Evolutionary conservation across 1,139 yeast species (phyloP).

Genomic region (Kodamaea alishanica): DNA sequence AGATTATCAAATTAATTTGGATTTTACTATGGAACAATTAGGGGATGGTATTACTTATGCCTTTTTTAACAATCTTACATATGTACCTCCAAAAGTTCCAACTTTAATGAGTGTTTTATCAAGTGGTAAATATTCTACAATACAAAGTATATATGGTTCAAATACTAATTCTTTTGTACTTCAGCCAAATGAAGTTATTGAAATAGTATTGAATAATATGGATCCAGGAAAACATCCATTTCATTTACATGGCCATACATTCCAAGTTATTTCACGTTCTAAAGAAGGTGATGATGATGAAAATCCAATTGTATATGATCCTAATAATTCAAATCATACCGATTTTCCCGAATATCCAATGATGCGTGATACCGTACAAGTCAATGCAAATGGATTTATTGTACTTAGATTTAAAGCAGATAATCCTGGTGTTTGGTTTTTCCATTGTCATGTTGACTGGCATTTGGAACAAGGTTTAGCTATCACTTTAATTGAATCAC

Average conservation of each 20-base stretch:
- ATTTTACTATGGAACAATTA: constrained; percentile 62
- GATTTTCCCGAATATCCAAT: constrained; percentile 60
- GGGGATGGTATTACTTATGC: constrained; percentile 76
- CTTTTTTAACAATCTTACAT: constrained; percentile 66
- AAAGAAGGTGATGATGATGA: constrained; percentile 48
- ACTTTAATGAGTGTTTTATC: constrained; percentile 57
- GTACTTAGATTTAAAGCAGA: constrained; percentile 70
- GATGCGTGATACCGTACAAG: constrained; percentile 62
- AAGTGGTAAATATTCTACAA: constrained; percentile 42
- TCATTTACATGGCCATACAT: constrained; percentile 84
- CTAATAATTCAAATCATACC: constrained; percentile 45
- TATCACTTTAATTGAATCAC: constrained; percentile 69
- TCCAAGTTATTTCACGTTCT: constrained; percentile 69
- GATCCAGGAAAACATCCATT: constrained; percentile 93
- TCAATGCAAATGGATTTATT: constrained; percentile 61
- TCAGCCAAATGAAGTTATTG: constrained; percentile 61
- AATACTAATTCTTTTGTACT: constrained; percentile 63
- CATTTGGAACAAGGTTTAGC: constrained; percentile 88
- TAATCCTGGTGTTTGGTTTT: constrained; percentile 90
- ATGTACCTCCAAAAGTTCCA: constrained; percentile 63
- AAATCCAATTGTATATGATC: constrained; percentile 50
- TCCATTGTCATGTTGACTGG: constrained; percentile 96
- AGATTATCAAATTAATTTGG: constrained; percentile 56
- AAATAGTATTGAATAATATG: constrained; percentile 64
- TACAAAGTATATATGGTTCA: constrained; percentile 58